Conservation (phyloP, 2,329 filamentous ascomycete genomes). For the Neurospora crassa region DNA sequence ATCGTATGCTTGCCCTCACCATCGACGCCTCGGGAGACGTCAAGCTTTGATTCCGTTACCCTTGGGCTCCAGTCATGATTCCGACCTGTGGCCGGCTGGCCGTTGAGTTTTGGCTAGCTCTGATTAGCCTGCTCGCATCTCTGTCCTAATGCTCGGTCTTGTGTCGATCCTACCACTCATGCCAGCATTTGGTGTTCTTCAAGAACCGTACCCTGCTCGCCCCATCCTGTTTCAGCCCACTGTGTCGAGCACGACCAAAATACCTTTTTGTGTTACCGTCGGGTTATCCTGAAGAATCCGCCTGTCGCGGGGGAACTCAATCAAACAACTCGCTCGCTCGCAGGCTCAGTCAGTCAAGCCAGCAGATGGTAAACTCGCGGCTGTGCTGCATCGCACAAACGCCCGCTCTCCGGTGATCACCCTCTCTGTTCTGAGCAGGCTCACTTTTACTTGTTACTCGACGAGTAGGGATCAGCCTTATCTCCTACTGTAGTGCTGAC, state of each 20-base stretch:
- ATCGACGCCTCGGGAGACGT: background rate
- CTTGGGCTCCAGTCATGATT: background rate
- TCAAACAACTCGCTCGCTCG: background rate
- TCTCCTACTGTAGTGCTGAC: background rate
- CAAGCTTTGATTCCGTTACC: background rate
- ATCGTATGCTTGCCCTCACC: background rate
- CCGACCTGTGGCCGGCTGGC: background rate
- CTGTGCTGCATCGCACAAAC: background rate
- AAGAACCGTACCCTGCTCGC: background rate
- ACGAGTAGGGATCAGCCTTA: background rate
- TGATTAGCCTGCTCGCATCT: background rate
- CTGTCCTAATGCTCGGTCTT: background rate
- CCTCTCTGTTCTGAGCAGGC: background rate
- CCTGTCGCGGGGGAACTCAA: background rate
- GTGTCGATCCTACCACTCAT: background rate
- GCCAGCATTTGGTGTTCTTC: background rate
- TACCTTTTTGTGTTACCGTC: background rate
- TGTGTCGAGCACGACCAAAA: background rate
- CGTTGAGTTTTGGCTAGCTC: background rate
- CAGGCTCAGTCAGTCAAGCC: background rate
- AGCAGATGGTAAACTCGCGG: background rate
- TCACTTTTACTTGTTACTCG: background rate
- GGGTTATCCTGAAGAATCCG: background rate
- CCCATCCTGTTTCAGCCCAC: background rate
- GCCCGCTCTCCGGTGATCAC: background rate